These are phyloP conservation scores for Globisporangium okanoganense DNA, from an alignment of 352 stramenopile species.

Conservation along the genomic window DNA sequence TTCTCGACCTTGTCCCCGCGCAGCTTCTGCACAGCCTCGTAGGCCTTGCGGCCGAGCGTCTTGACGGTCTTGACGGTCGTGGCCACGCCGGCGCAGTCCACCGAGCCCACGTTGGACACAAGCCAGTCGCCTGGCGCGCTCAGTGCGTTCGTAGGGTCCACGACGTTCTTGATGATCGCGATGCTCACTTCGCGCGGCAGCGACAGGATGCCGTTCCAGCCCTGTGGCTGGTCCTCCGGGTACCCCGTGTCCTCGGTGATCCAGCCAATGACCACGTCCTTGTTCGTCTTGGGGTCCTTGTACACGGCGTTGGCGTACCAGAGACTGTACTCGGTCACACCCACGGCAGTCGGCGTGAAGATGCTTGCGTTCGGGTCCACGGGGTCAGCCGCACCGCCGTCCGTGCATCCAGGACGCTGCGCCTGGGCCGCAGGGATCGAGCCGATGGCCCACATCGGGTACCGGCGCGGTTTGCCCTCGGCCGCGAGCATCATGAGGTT, in stretches of 20 bases:
- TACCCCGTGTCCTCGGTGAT: conserved; percentile 59
- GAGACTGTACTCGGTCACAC: conserved; percentile 54
- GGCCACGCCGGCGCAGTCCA: conserved; percentile 23
- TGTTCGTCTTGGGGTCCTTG: conserved; percentile 49
- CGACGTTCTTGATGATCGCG: conserved; percentile 43
- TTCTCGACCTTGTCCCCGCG: conserved; percentile 39
- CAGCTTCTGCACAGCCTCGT: conserved; percentile 42
- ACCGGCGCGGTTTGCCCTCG: conserved; percentile 40
- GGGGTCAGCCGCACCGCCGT: conserved; percentile 12
- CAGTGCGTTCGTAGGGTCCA: conserved; percentile 44
- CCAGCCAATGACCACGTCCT: conserved; percentile 60
- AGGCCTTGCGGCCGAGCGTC: conserved; percentile 46
- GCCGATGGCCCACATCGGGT: conserved; percentile 62
- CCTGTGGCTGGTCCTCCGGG: conserved; percentile 41
- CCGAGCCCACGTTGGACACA: conserved; percentile 33
- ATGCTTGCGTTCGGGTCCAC: conserved; percentile 25
- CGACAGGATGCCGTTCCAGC: conserved; percentile 65
- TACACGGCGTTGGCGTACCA: conserved; percentile 74
- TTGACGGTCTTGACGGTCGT: conserved; percentile 57
- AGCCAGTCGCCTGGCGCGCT: conserved; percentile 54
- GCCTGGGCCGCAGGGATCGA: conserved; percentile 17
- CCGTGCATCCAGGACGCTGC: conserved; percentile 6
- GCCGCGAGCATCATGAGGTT: conserved; percentile 68
- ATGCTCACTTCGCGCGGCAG: conserved; percentile 51
- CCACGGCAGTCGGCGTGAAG: conserved; percentile 55